Percentiles rank a stretch among this genome's conserved stretches.
Evolutionary conservation across 768 basidiomycete species (phyloP).

Genomic region (Dendrothele bispora): DNA sequence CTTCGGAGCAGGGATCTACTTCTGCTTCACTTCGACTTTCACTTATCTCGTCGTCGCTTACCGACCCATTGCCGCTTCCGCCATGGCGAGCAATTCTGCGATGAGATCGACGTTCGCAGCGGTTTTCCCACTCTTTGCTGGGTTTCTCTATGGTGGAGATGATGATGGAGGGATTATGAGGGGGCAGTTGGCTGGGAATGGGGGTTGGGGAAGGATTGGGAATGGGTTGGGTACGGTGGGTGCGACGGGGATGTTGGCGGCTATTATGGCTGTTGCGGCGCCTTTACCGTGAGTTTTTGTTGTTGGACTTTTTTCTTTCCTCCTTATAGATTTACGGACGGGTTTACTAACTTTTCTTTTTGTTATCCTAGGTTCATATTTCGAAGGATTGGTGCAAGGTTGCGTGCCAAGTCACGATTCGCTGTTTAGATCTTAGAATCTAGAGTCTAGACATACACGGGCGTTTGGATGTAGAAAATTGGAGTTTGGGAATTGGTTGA

Average conservation of each 20-base stretch:
- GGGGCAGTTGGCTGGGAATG: constrained; percentile 53
- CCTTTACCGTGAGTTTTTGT: not conserved
- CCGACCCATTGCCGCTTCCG: constrained; percentile 64
- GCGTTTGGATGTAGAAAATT: too few species aligned
- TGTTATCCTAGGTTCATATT: too few species aligned
- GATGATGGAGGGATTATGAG: constrained; percentile 53
- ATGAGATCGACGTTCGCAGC: constrained; percentile 62
- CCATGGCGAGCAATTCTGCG: constrained; percentile 66
- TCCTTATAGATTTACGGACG: constrained; percentile 3
- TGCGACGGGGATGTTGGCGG: constrained; percentile 48
- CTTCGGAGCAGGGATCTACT: constrained; percentile 65
- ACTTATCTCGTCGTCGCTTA: constrained; percentile 73
- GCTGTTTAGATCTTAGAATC: too few species aligned
- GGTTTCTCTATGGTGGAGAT: constrained; percentile 63
- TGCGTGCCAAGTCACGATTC: constrained; percentile 3
- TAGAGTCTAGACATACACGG: too few species aligned
- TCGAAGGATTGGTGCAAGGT: constrained; percentile 5
- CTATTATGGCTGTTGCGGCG: constrained; percentile 6
- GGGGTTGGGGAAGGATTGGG: too few species aligned
- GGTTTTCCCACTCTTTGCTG: constrained; percentile 62
- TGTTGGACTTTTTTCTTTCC: not conserved
- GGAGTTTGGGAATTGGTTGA: too few species aligned
- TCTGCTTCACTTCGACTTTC: constrained; percentile 69
- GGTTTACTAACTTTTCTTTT: not conserved
- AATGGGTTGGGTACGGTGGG: constrained; percentile 61